phyloP scores from a whole-genome alignment of 179 eudicot genomes.

The Sideroxylon spinosum region DNA sequence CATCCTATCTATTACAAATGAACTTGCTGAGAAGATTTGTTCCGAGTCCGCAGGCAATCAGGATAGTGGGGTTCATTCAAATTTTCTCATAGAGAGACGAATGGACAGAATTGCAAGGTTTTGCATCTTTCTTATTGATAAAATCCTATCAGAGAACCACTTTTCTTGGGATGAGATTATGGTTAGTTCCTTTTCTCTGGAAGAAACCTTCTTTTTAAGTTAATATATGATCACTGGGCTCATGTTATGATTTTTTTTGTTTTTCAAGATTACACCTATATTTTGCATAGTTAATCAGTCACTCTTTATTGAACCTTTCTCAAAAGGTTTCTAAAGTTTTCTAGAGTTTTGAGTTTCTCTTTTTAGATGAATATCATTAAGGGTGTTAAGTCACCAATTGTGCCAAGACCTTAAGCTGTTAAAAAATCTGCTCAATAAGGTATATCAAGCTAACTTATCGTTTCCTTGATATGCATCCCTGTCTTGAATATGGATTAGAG shows the following conservation, averaged over 20 bases:
- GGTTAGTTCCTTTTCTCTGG: slow-evolving; percentile 44
- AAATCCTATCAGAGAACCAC: slow-evolving; percentile 50
- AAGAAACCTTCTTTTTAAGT: slow-evolving; percentile 4
- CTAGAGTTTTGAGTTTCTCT: not conserved
- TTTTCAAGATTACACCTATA: not conserved
- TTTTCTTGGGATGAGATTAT: slow-evolving; percentile 67
- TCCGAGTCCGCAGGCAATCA: slow-evolving; percentile 24
- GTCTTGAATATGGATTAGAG: no score
- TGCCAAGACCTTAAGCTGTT: no score
- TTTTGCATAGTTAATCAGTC: not conserved
- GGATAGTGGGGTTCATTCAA: slow-evolving; percentile 15
- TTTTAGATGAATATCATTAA: not conserved
- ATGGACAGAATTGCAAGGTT: slow-evolving; percentile 51
- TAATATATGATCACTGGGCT: not conserved
- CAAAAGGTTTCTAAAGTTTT: not conserved
- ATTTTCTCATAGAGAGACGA: slow-evolving; percentile 28
- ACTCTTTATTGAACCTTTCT: not conserved
- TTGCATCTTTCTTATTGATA: slow-evolving; percentile 60
- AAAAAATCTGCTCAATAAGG: no score
- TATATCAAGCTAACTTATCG: no score
- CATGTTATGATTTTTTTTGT: not conserved
- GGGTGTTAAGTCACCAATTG: no score
- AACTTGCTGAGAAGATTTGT: slow-evolving; percentile 45
- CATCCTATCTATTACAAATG: slow-evolving; percentile 49
- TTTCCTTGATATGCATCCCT: no score